Conservation (phyloP, 2,329 filamentous ascomycete genomes). For the Exophiala xenobiotica region DNA sequence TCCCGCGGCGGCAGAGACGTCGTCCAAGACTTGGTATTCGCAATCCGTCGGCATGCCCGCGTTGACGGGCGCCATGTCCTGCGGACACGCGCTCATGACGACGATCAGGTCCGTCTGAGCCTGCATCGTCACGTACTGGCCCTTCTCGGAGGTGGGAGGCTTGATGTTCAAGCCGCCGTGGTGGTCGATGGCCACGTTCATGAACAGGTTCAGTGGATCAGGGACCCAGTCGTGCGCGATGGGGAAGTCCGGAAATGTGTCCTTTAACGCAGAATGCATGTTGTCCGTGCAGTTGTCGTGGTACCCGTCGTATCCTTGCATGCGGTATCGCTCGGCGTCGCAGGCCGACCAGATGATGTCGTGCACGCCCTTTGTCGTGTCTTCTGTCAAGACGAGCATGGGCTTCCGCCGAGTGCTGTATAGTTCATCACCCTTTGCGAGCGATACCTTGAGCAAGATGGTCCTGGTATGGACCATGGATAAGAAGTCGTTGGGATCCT, state of each 20-base stretch:
- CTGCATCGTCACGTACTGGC: constrained; percentile 37
- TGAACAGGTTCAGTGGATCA: constrained; percentile 45
- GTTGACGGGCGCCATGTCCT: constrained; percentile 42
- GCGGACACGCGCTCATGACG: constrained; percentile 46
- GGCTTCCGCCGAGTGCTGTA: constrained; percentile 40
- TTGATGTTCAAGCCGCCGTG: constrained; percentile 30
- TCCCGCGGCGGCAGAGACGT: not conserved
- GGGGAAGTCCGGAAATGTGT: constrained; percentile 19
- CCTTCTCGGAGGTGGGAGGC: constrained; percentile 36
- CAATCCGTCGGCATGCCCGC: constrained; percentile 37
- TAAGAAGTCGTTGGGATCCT: constrained; percentile 27
- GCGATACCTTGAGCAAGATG: constrained; percentile 33
- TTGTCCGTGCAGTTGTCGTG: constrained; percentile 45
- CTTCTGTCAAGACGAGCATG: constrained; percentile 39
- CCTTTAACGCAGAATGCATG: constrained; percentile 36
- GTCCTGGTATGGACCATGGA: constrained; percentile 44
- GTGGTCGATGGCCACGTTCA: constrained; percentile 40
- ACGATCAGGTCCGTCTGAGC: constrained; percentile 40
- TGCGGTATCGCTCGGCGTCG: constrained; percentile 40
- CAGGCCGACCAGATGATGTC: constrained; percentile 45
- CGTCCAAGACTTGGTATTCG: constrained; percentile 10
- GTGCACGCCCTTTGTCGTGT: constrained; percentile 41
- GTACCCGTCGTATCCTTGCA: constrained; percentile 36
- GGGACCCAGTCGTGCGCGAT: constrained; percentile 33
- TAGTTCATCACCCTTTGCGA: constrained; percentile 36